phyloP scores from a whole-genome alignment of 2,329 filamentous ascomycete genomes.

The Botrytis hyacinthi region DNA sequence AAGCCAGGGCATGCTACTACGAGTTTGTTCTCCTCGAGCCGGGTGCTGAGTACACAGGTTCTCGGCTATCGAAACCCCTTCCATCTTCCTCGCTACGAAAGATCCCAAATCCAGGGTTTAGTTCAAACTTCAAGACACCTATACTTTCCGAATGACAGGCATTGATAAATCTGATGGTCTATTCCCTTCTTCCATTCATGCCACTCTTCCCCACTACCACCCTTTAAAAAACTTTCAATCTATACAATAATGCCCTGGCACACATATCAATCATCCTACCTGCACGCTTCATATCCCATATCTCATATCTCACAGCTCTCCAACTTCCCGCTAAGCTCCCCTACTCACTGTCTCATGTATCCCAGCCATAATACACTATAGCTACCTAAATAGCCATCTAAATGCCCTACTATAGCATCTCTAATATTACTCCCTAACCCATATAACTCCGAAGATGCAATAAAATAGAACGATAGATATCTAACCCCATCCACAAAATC shows the following conservation, averaged over 20 bases:
- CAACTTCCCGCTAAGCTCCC: background rate
- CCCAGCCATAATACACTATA: too few relatives aligned
- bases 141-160: background rate
- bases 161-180: background rate
- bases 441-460: too few relatives aligned
- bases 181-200: accelerated
- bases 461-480: too few relatives aligned
- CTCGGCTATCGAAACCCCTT: background rate
- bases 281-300: background rate
- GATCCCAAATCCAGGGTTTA: background rate
- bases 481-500: too few relatives aligned
- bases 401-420: too few relatives aligned
- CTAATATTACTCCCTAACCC: too few relatives aligned
- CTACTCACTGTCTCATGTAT: background rate
- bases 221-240: background rate
- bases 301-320: accelerated
- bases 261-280: background rate
- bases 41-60: background rate
- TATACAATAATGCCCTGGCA: background rate
- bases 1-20: accelerated
- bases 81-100: background rate
- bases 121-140: background rate
- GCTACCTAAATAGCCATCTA: too few relatives aligned
- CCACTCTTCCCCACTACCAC: background rate
- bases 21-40: background rate